Evolutionary conservation across 768 basidiomycete genomes (phyloP).

Genomic region (Rhodotorula taiwanensis): DNA sequence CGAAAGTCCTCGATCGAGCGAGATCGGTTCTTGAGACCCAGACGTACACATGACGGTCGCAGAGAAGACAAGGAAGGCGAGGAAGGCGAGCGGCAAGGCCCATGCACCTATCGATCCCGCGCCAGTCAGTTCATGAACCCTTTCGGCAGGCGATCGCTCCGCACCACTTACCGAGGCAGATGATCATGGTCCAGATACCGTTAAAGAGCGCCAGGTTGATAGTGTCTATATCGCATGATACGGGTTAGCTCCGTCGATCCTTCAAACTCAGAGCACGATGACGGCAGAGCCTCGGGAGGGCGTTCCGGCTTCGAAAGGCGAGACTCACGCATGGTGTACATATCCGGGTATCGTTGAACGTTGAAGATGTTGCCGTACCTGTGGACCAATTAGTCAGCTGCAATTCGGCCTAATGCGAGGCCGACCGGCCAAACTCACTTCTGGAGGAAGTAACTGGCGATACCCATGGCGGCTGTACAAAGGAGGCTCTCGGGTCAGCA

Average conservation of each 20-base stretch:
- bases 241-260: no score
- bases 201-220: constrained; percentile 9
- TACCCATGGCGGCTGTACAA: constrained; percentile 4
- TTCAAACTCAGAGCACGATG: background rate
- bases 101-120: no score
- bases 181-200: constrained; percentile 5
- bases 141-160: no score
- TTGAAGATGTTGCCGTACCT: constrained; percentile 11
- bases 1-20: background rate
- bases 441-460: constrained; percentile 4
- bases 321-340: background rate
- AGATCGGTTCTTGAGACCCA: background rate
- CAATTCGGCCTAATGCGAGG: no score
- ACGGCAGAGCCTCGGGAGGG: no score
- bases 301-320: background rate
- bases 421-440: no score
- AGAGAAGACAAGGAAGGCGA: constrained; percentile 18
- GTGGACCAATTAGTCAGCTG: background rate
- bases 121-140: no score
- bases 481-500: background rate
- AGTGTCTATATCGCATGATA: background rate
- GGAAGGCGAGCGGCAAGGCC: constrained; percentile 22
- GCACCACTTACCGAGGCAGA: constrained; percentile 4
- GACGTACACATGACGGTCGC: constrained; percentile 3
- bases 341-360: constrained; percentile 1